A percentile compares a stretch with the other conserved stretches of the same genome.
These are phyloP conservation scores for Talaromyces funiculosus DNA, from an alignment of 2,329 filamentous ascomycete species.

Conservation along the genomic window DNA sequence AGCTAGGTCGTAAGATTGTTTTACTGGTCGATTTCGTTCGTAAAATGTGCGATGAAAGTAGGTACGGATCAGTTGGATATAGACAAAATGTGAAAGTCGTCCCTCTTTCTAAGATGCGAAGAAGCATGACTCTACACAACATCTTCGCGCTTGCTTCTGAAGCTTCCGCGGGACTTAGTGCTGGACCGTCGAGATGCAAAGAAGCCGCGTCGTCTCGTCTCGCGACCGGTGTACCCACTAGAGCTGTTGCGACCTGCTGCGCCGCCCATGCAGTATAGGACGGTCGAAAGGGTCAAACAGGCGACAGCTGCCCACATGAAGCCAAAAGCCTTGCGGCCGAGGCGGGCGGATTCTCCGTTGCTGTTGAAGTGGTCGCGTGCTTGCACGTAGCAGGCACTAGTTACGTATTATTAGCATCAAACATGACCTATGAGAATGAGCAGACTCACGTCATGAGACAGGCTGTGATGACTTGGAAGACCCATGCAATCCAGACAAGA, in stretches of 20 bases:
- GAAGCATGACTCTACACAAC: conserved; percentile 1
- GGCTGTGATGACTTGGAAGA: conserved; percentile 55
- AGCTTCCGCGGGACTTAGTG: conserved; percentile 13
- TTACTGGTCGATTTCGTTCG: neutral
- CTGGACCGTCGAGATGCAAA: conserved; percentile 21
- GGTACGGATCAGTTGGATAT: neutral
- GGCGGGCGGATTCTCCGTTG: conserved; percentile 43
- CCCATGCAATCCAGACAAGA: conserved; percentile 48
- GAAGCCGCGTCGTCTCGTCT: conserved; percentile 34
- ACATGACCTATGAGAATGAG: neutral
- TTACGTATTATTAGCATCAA: neutral
- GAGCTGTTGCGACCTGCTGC: conserved; percentile 25
- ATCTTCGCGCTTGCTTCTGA: conserved; percentile 11
- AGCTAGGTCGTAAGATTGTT: neutral
- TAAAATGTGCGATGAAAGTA: neutral
- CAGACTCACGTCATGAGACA: conserved; percentile 56
- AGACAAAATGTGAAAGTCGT: neutral
- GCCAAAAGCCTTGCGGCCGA: conserved; percentile 54
- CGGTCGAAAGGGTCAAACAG: conserved; percentile 50
- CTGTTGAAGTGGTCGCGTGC: conserved; percentile 52
- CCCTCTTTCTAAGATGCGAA: neutral
- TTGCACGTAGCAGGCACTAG: conserved; percentile 55
- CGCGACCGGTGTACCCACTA: conserved; percentile 31
- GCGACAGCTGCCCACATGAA: conserved; percentile 58
- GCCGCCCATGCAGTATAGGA: conserved; percentile 53